Base-by-base conservation (phyloP, 805 yeast species). In the Tetrapisispora nanseiensis region DNA sequence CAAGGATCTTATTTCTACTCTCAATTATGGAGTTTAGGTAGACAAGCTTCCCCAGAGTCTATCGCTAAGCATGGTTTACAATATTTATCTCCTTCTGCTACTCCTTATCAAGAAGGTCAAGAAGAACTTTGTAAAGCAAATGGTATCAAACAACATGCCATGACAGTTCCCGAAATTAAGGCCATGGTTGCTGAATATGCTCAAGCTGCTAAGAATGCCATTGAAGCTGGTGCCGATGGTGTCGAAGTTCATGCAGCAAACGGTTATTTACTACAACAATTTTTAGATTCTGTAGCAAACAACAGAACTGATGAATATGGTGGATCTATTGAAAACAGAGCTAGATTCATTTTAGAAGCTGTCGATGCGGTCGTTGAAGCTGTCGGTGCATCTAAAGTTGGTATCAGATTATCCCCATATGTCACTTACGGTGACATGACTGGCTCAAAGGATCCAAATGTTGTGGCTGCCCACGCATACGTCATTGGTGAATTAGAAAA, bases 191-290 rank as follows among this genome's bases (percentile, higher is more conserved):
- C 60, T 32, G 66, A 68, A 35, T 76, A 59, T 48, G 72, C 65
- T 7, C 47, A 51, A 4, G 74, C 76, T 28, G 77, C 81, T 12
- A 59, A 58, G 50, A 58, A 54, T 31, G 44, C 59, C 13, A 43
- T 64, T 32, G 57, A 45, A 11, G 55, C 58, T 20, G 68, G 67
- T 39, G 67, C 68, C 38, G 85, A 81, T 57, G 78, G 78, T 47
- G 72, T 81, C 26, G 85, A 82, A 60, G 61, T 82, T 37, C 86
- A 80, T 56, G 66, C 66, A 30, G 86, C 86, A 12, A 78, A 80
- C 55, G 85, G 86, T 13, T 80, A 76, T 53, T 58, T 82, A 43
- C 50, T 75, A 33, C 67, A 70, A 57, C 74, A 75, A 57, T 79
- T 81, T 51, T 54, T 78, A 48, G 72, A 75, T 33, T 64, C 67